These are phyloP conservation scores for Suillus subaureus DNA, from an alignment of 768 basidiomycete species.

Conservation along the genomic window DNA sequence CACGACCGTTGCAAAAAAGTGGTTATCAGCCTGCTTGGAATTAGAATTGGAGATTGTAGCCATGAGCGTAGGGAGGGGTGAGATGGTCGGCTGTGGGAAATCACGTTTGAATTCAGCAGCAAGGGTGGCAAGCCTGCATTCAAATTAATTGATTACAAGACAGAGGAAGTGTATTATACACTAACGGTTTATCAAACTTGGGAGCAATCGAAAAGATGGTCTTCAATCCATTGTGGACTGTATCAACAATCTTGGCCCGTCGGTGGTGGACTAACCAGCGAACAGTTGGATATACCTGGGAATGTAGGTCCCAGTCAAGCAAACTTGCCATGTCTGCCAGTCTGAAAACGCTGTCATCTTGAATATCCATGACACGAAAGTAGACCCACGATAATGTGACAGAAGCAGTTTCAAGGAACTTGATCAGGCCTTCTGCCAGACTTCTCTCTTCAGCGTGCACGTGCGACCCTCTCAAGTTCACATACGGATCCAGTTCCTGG, in stretches of 20 bases:
- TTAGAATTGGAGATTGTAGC: conserved; percentile 71
- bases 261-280: conserved; percentile 91
- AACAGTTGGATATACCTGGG: conserved; percentile 87
- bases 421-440: conserved; percentile 70
- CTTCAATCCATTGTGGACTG: conserved; percentile 75
- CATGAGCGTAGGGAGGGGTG: conserved; percentile 72
- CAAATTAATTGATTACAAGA: conserved; percentile 8
- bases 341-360: conserved; percentile 36
- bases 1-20: conserved; percentile 83
- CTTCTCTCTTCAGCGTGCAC: conserved; percentile 65
- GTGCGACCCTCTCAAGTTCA: conserved; percentile 60
- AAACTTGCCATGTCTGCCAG: conserved; percentile 79
- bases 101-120: conserved; percentile 59
- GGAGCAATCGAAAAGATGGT: conserved; percentile 80
- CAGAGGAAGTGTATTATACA: conserved; percentile 18
- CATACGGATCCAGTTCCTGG: conserved; percentile 57
- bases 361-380: background rate
- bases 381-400: conserved; percentile 73
- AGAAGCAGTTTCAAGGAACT: conserved; percentile 73
- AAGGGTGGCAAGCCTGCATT: conserved; percentile 40
- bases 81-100: conserved; percentile 64
- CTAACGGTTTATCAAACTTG: conserved; percentile 63
- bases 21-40: conserved; percentile 63
- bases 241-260: conserved; percentile 87
- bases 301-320: conserved; percentile 81